A percentile compares a stretch with the other conserved stretches of the same genome.
These are phyloP conservation scores for Xerocomus minutiporus DNA, from an alignment of 1,284 basidiomycete species.

Conservation along the genomic window DNA sequence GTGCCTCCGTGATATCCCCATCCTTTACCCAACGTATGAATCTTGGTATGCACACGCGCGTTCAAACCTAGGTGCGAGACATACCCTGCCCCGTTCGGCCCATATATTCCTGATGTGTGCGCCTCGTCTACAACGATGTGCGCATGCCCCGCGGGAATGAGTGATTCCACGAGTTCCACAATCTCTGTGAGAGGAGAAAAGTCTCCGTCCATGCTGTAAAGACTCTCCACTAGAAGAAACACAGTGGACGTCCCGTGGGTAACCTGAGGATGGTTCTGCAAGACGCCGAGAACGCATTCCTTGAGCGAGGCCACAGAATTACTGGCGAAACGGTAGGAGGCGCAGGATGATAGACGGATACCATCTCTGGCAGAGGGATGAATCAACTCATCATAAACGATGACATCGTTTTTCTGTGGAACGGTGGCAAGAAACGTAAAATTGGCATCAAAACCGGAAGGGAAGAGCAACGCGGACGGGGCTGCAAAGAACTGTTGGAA, in stretches of 20 bases:
- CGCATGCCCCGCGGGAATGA: constrained; percentile 32
- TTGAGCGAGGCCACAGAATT: constrained; percentile 37
- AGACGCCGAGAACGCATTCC: constrained; percentile 26
- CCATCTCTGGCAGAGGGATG: constrained; percentile 61
- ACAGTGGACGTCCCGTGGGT: constrained; percentile 34
- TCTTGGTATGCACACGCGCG: constrained; percentile 39
- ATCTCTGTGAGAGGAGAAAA: constrained; percentile 48
- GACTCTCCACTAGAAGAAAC: constrained; percentile 50
- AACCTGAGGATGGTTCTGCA: constrained; percentile 22
- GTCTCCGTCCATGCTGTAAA: constrained; percentile 68
- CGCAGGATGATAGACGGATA: constrained; percentile 38
- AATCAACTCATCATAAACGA: constrained; percentile 57
- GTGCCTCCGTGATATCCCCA: constrained; percentile 71
- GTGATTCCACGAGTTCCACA: constrained; percentile 32
- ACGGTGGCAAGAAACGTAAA: constrained; percentile 50
- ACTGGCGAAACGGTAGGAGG: constrained; percentile 42
- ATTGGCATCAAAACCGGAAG: constrained; percentile 62
- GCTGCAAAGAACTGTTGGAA: constrained; percentile 18
- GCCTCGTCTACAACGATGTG: constrained; percentile 52
- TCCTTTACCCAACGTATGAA: constrained; percentile 55
- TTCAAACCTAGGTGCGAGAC: constrained; percentile 33
- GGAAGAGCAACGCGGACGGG: constrained; percentile 50
- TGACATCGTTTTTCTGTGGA: constrained; percentile 46
- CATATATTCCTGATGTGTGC: constrained; percentile 45
- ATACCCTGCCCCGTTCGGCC: constrained; percentile 47